Evolutionary conservation across 202 grass and related monocot species (phyloP).

Genomic region (Eragrostis tef): DNA sequence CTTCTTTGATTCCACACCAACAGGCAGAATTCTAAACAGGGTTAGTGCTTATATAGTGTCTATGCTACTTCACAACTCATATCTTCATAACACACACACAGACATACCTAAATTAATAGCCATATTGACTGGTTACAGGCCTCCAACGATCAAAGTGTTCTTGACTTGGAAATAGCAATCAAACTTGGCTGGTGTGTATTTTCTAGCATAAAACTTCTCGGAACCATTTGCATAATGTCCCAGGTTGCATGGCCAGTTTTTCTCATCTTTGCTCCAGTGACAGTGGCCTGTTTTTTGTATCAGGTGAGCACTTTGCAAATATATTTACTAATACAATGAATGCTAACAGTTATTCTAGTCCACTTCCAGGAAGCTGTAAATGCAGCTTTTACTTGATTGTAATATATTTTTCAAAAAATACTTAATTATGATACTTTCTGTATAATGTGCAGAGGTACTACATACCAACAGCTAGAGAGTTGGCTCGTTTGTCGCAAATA

Average conservation of each 20-base stretch:
- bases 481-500: slow-evolving; percentile 79
- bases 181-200: slow-evolving; percentile 84
- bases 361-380: slow-evolving; percentile 8
- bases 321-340: no score
- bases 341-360: no score
- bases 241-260: slow-evolving; percentile 97
- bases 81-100: background rate
- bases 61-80: background rate
- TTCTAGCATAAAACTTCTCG: slow-evolving; percentile 76
- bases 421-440: slow-evolving; percentile 27
- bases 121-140: slow-evolving; percentile 54
- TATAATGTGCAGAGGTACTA: slow-evolving; percentile 80
- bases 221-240: slow-evolving; percentile 85
- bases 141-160: slow-evolving; percentile 86
- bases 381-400: background rate
- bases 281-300: slow-evolving; percentile 61
- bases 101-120: background rate
- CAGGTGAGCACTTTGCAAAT: slow-evolving; percentile 60
- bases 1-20: slow-evolving; percentile 96
- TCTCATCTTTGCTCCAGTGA: slow-evolving; percentile 85
- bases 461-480: slow-evolving; percentile 85
- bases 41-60: slow-evolving; percentile 52
- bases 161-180: slow-evolving; percentile 77
- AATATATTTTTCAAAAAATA: slow-evolving; percentile 31
- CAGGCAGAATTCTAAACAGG: slow-evolving; percentile 94